Evolutionary conservation across 768 basidiomycete genomes (phyloP), one percentile per base, ranked within the genome.

Genomic region (Psilocybe tampanensis): DNA sequence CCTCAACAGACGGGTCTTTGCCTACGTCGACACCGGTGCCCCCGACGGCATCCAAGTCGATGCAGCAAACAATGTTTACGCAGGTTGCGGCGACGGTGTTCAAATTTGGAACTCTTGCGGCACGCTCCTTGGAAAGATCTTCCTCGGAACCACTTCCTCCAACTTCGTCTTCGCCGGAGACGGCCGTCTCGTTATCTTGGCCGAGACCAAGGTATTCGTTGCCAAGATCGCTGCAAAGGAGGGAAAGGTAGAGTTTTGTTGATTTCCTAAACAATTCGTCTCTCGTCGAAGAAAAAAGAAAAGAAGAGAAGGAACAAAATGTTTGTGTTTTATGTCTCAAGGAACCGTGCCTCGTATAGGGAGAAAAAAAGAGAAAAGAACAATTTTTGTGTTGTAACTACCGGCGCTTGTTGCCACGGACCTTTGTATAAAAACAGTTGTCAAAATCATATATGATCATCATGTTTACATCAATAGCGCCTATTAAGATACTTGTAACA

Each of bases 21-120:
- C 88, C 0, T 89, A 83, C 59, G 64, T 72, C 6, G 89, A 90
- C 57, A 75, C 86, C 19, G 89, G 88, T 1, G 70, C 85, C 29
- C 82, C 88, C 4, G 88, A 90, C 56, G 89, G 89, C 7, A 68
- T 90, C 11, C 83, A 86, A 62, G 74, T 87, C 1, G 90, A 92
- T 61, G 72, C 72, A 3, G 67, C 76, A 0, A 86, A 86, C 0
- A 90, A 90, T 59, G 80, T 91, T 0, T 91, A 84, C 64, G 74
- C 84, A 0, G 86, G 84, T 1, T 83, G 82, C 55, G 87, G 82
- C 11, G 89, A 90, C 54, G 89, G 88, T 33, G 79, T 83, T 0
- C 82, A 89, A 19, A 86, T 85, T 33, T 52, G 75, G 18, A 49
- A 26, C 47, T 47, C 62, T 42, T 64, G 77, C 19, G 86, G 88